Evolutionary conservation across 2,329 filamentous ascomycete species (phyloP).

Genomic region (Mollisia scopiformis): DNA sequence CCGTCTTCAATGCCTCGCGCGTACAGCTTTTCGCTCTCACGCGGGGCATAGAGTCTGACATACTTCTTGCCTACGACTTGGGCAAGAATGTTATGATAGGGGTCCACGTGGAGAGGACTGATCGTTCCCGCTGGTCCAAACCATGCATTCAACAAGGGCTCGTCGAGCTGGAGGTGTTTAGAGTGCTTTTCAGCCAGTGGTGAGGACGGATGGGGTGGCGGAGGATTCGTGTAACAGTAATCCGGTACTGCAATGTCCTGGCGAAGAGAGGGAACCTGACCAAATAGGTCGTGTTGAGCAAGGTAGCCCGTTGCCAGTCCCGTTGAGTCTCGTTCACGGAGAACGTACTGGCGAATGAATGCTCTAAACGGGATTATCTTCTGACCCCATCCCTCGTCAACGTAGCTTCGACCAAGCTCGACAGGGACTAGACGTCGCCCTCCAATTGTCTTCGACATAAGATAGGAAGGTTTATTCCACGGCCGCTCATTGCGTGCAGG

Average conservation of each 20-base stretch:
- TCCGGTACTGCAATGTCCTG: slow-evolving; percentile 81
- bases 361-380: slow-evolving; percentile 73
- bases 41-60: slow-evolving; percentile 81
- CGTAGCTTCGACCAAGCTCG: slow-evolving; percentile 86
- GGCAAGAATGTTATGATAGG: slow-evolving; percentile 88
- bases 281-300: slow-evolving; percentile 87
- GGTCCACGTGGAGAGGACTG: slow-evolving; percentile 91
- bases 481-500: slow-evolving; percentile 69
- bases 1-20: slow-evolving; percentile 62
- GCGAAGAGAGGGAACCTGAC: slow-evolving; percentile 76
- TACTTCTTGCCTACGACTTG: slow-evolving; percentile 94
- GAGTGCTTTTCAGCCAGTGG: slow-evolving; percentile 45
- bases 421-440: slow-evolving; percentile 83
- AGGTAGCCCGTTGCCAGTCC: slow-evolving; percentile 71
- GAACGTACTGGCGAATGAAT: slow-evolving; percentile 58
- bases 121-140: slow-evolving; percentile 87
- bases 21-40: slow-evolving; percentile 58
- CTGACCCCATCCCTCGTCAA: slow-evolving; percentile 83
- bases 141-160: slow-evolving; percentile 86
- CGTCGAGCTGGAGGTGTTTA: slow-evolving; percentile 47
- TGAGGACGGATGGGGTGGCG: slow-evolving; percentile 52
- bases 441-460: slow-evolving; percentile 72
- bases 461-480: slow-evolving; percentile 77
- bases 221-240: slow-evolving; percentile 76
- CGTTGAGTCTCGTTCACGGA: neutral